Conservation (phyloP, 345 rosid species). For the Eucalyptus pauciflora region DNA sequence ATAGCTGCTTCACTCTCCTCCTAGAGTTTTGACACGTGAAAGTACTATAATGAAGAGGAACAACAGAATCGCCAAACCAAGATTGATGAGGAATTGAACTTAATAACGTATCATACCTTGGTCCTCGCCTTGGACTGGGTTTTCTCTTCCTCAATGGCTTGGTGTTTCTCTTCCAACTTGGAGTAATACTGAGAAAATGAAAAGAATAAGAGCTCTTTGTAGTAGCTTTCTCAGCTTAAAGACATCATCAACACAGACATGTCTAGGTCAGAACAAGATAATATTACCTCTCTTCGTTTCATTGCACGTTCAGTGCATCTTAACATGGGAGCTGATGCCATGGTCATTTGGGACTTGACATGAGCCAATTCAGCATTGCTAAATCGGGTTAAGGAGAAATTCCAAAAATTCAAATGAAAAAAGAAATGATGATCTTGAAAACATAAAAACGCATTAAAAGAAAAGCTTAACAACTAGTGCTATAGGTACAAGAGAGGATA, state of each 20-base stretch:
- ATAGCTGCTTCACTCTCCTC: constrained; percentile 91
- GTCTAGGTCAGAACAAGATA: not conserved
- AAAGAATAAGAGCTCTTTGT: not conserved
- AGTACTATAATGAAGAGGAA: not conserved
- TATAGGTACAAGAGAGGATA: constrained; percentile 37
- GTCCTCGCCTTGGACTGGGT: constrained; percentile 61
- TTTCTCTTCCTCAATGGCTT: constrained; percentile 67
- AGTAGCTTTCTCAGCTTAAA: not conserved
- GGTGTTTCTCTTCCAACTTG: constrained; percentile 74
- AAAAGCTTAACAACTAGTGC: not conserved
- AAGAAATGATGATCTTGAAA: not conserved
- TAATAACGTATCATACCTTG: constrained; percentile 31
- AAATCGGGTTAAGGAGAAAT: constrained; percentile 40
- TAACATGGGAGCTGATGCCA: constrained; percentile 77
- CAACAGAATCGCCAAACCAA: not conserved
- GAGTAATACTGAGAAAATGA: constrained; percentile 44
- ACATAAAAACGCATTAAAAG: not conserved
- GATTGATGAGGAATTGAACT: not conserved
- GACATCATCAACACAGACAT: not conserved
- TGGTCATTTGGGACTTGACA: constrained; percentile 39
- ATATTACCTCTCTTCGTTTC: constrained; percentile 68
- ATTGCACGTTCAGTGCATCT: constrained; percentile 66
- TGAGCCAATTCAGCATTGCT: constrained; percentile 52
- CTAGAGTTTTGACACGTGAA: constrained; percentile 12
- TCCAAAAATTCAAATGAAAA: not conserved